Evolutionary conservation across 148 eudicot genomes (phyloP), one percentile per base, ranked within the genome.

Genomic region (Nepenthes gracilis): DNA sequence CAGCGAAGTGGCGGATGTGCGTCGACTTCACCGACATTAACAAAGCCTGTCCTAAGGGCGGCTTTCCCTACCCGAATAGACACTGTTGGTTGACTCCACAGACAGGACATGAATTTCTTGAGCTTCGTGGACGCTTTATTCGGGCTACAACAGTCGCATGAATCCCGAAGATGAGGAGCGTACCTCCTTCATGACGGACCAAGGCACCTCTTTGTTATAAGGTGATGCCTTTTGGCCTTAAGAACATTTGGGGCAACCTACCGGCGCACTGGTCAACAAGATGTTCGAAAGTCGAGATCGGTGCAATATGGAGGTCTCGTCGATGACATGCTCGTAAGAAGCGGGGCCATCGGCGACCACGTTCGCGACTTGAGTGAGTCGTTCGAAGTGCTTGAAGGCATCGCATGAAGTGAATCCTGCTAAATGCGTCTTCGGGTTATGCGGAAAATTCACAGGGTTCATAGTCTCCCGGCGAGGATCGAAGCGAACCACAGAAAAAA

Each of bases 121-220:
- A 33, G 12, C 37, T 57, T 57, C 36, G 5, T 57, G 11, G 47
- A 57, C 8, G 43, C n/a, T 6, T 2, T 57, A 33, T 32, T 33
- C 6, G 2, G n/a, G 45, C 1, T 57, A 57, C 36, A 36, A 57
- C 45, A 37, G 35, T 37, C 14, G 11, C 1, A 35, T 36, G 15
- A 9, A 37, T 5, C 60, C 2, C 12, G 13, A 15, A 4, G 50
- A 59, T 12, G 2, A 59, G 34, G 1, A n/a, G 35, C 40, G 43
- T 5, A 40, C 50, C 4, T 1, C 51, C 1, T 59, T 59, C 51
- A 6, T 59, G 1, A 59, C 49, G 2, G 43, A n/a, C 1, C 15
- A 45, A 45, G 62, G 62, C 7, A 59, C 47, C 5, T n/a, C 43
- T 8, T 45, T 59, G 62, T 11, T 43, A 59, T 12, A 59, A 59